Evolutionary conservation across 164 flowering plant genomes (phyloP), one percentile per base, ranked within the genome.

Genomic region (Nymphaea colorata): DNA sequence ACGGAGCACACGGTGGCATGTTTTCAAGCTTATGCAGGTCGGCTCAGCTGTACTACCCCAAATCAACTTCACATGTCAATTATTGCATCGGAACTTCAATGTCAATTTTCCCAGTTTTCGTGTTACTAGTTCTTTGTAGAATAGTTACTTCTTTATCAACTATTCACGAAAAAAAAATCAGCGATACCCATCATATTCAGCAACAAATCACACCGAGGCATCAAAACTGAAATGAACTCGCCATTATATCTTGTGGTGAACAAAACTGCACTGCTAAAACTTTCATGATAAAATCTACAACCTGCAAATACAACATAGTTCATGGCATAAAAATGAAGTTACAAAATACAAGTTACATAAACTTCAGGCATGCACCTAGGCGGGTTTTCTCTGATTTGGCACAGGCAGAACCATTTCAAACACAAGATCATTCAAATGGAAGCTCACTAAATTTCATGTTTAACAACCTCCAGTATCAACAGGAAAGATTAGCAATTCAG

Each of bases 401-500:
- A 47, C 2, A 6, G 12, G 12, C 3, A 7, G 12, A 25, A 4
- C 7, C 12, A 47, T 47, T 47, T 47, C 55, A 47, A 12, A 12
- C 55, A 47, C 5, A 47, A 47, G 55, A 12, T 47, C 55, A 2
- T 12, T 6, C 11, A 2, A 47, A 47, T 4, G 5, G 12, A 12
- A 47, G 53, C 11, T 4, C 11, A 12, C 11, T 7, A 47, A 12
- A 47, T 3, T 47, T 25, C 36, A 25, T 25, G 36, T 25, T 25
- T 25, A 1, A 25, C 36, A 25, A 25, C 36, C 36, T 25, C 36
- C 36, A 25, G 36, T 25, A 25, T 25, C 36, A 25, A 25, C 36
- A 25, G 55, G 55, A 47, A 47, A 6, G 55, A 47, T 7, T 47
- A 7, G 5, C 12, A 47, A 2, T 6, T 86, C 79, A 94, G 79